phyloP scores from a whole-genome alignment of 1,139 yeast species.

The Zygoascus sp. region DNA sequence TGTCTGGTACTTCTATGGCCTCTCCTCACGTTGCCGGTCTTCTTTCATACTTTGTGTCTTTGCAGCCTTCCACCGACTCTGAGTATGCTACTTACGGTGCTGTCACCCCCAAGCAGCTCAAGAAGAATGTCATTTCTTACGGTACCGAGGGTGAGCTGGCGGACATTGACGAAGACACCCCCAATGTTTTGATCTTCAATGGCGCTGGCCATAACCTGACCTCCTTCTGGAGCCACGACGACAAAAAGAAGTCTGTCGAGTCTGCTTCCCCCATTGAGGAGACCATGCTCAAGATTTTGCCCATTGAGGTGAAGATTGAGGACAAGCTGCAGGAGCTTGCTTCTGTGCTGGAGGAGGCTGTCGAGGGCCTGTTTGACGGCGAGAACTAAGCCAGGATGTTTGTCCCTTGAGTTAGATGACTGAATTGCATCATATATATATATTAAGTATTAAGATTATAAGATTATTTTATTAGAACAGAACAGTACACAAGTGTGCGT shows the following conservation, averaged over 20 bases:
- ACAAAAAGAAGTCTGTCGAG: constrained; percentile 10
- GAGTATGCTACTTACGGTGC: constrained; percentile 56
- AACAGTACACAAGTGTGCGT: not conserved
- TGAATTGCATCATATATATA: not conserved
- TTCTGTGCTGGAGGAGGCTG: constrained; percentile 22
- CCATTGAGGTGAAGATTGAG: constrained; percentile 24
- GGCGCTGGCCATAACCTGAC: constrained; percentile 86
- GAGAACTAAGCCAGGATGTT: not conserved
- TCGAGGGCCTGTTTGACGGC: constrained; percentile 21
- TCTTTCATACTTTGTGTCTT: constrained; percentile 75
- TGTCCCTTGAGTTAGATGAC: not conserved
- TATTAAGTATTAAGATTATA: not conserved
- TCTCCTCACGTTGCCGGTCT: constrained; percentile 96
- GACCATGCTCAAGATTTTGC: constrained; percentile 23
- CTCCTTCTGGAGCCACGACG: constrained; percentile 53
- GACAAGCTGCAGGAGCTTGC: constrained; percentile 16
- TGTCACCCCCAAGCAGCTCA: constrained; percentile 79
- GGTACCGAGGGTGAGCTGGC: constrained; percentile 67
- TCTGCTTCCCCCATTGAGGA: constrained; percentile 14
- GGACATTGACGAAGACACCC: constrained; percentile 78
- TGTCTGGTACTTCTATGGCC: constrained; percentile 99
- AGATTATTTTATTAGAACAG: not conserved
- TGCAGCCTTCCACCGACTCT: constrained; percentile 82
- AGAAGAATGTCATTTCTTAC: constrained; percentile 77
- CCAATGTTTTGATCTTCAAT: constrained; percentile 84